Evolutionary conservation across 2,329 filamentous ascomycete genomes (phyloP), one percentile per base, ranked within the genome.

Genomic region (Trichocomaceae sp.): DNA sequence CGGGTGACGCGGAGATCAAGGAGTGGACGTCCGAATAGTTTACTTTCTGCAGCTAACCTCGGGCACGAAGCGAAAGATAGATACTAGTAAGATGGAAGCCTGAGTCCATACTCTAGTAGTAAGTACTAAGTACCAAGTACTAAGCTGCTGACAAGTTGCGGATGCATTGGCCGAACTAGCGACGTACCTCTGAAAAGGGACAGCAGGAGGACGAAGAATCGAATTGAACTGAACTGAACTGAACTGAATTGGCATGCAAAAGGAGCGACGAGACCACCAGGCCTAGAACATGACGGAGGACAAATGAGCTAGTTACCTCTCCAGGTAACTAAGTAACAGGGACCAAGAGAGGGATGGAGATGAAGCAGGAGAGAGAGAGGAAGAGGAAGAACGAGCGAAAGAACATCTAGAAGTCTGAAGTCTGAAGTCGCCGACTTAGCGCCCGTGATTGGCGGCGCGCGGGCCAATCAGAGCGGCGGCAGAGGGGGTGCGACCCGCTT

Each of bases 191-290:
- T 19, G 35, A 26, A 26, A 45, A 29, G 44, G 23, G 49, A 42
- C 39, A 22, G 17, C 37, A 42, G 17, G 12, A 33, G 22, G 5
- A 29, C 26, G 39, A 31, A 44, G 39, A 31, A 44, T 20, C 12
- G 29, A 15, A 35, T 35, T 35, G 31, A 35, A 29, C 7, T 5
- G 39, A 31, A 44, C 20, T 33, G 29, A 12, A 33, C 12, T 33
- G 29, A 33, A 5, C 2, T 12, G 29, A 33, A 33, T 33, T n/a
- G n/a, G n/a, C n/a, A n/a, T n/a, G n/a, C n/a, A 15, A 42, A 45
- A 51, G 49, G 49, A 52, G 50, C 50, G 50, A 42, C 31, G 31
- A 50, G 23, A 31, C 41, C 35, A 52, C 44, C 50, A 19, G 35
- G 42, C 42, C 50, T 52, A 45, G 23, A 31, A 52, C 50, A 45